Evolutionary conservation across 345 rosid genomes (phyloP), one percentile per base, ranked within the genome.

Genomic region (Hibiscus trionum): DNA sequence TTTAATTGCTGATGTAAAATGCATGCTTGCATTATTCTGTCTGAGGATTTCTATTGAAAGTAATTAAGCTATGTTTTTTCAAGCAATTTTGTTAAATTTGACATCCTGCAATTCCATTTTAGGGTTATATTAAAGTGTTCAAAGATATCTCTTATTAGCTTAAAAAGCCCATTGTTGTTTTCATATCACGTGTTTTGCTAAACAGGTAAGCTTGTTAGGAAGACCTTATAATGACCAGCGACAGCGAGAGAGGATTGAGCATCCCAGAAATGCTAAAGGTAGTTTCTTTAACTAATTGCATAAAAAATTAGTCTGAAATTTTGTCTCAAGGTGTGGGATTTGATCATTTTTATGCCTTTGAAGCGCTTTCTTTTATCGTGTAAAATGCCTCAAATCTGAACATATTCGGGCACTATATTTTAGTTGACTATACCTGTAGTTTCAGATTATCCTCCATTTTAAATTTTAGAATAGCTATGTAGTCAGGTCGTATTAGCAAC

Each of bases 251-350:
- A 78, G 75, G 79, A 62, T 77, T 77, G 79, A 62, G 76, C 83
- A 72, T 60, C 79, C 68, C 39, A 75, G 76, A 68, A 82, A 75
- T 86, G 63, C 75, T 65, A 72, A 84, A 84, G 89, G 97, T 93
- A 83, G 74, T 64, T 53, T 70, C 31, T 66, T 12, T 11, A 19
- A 55, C 16, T 71, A 50, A 17, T 29, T 70, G 31, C 12, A 68
- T 72, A 31, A 68, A 42, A 49, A 7, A 66, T 27, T 55, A 49
- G 11, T 70, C 37, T 17, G 37, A 49, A 31, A 4, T 52, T 63
- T 64, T 52, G 29, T 39, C 33, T 56, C 17, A 26, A 63, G 50
- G 61, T 50, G 9, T 50, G 72, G 72, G 31, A 29, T 29, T 42
- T 50, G 29, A 68, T 4, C 42, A 16, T 50, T 27, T 14, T 0